Evolutionary conservation across 23 red algal genomes (phyloP).

Genomic region (Gracilaria domingensis): DNA sequence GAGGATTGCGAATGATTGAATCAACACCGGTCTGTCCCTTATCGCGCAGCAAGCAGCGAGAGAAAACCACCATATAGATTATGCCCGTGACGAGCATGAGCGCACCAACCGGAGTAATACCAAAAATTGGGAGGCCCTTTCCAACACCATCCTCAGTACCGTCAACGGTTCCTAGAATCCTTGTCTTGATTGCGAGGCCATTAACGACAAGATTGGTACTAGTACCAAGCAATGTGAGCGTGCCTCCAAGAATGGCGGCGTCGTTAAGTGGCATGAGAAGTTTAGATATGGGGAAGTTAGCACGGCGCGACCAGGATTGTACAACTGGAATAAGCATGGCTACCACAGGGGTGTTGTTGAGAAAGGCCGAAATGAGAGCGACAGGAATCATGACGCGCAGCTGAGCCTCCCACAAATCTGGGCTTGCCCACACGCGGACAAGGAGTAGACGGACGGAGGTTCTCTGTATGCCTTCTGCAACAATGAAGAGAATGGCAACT

Average conservation of each 20-base stretch:
- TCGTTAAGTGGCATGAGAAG: slow-evolving; percentile 96
- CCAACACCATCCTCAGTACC: slow-evolving; percentile 20
- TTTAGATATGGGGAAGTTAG: slow-evolving; percentile 81
- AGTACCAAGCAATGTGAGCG: slow-evolving; percentile 86
- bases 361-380: slow-evolving; percentile 86
- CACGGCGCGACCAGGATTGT: slow-evolving; percentile 79
- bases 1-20: slow-evolving; percentile 85
- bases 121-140: slow-evolving; percentile 75
- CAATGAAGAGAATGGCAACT: slow-evolving; percentile 90
- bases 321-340: slow-evolving; percentile 95
- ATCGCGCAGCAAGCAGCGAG: slow-evolving; percentile 59
- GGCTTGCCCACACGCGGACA: slow-evolving; percentile 82
- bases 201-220: slow-evolving; percentile 86
- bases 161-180: slow-evolving; percentile 45
- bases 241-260: slow-evolving; percentile 89
- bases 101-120: slow-evolving; percentile 79
- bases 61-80: slow-evolving; percentile 70
- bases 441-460: slow-evolving; percentile 81
- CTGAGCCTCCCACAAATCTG: slow-evolving; percentile 66
- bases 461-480: slow-evolving; percentile 92
- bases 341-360: slow-evolving; percentile 94
- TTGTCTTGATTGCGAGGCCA: slow-evolving; percentile 70
- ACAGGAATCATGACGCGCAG: slow-evolving; percentile 82
- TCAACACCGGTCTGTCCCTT: slow-evolving; percentile 76
- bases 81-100: slow-evolving; percentile 69